A percentile compares a stretch with the other conserved stretches of the same genome.
Evolutionary conservation across 164 flowering plant genomes (phyloP).

Genomic region (Nymphaea colorata): DNA sequence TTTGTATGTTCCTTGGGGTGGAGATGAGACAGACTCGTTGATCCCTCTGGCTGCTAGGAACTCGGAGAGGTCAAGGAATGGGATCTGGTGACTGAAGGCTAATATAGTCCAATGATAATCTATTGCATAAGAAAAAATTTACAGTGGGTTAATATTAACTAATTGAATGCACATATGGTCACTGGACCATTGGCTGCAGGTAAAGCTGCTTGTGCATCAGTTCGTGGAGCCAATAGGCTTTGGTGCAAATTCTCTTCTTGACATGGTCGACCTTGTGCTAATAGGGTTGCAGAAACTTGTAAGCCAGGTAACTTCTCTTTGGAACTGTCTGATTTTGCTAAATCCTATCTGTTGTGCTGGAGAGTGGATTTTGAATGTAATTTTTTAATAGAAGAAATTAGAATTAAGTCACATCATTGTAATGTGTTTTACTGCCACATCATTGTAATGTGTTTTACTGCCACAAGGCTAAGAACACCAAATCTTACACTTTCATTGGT

Average conservation of each 20-base stretch:
- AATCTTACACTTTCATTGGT: too few species aligned
- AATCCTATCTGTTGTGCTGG: too few species aligned
- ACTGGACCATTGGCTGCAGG: conserved; percentile 99
- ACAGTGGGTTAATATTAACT: too few species aligned
- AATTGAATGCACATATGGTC: conserved; percentile 6
- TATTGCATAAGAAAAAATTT: too few species aligned
- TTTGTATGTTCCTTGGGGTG: conserved; percentile 6
- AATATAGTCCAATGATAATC: too few species aligned
- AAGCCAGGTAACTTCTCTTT: conserved; percentile 54
- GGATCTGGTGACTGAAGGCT: not conserved
- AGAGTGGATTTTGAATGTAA: too few species aligned
- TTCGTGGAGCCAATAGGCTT: conserved; percentile 97
- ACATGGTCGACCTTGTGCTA: conserved; percentile 98
- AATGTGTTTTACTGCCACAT: too few species aligned
- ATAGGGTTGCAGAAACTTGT: conserved; percentile 79
- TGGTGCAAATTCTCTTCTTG: conserved; percentile 99
- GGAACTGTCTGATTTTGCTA: too few species aligned
- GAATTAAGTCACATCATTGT: too few species aligned
- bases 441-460: too few species aligned
- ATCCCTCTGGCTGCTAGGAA: conserved; percentile 1
- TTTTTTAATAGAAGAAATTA: too few species aligned
- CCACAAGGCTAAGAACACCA: too few species aligned
- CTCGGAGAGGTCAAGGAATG: conserved; percentile 4
- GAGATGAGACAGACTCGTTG: conserved; percentile 5
- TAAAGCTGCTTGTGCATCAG: conserved; percentile 99